These are phyloP conservation scores for Podosphaera fusca DNA, from an alignment of 2,329 filamentous ascomycete species.

Conservation along the genomic window DNA sequence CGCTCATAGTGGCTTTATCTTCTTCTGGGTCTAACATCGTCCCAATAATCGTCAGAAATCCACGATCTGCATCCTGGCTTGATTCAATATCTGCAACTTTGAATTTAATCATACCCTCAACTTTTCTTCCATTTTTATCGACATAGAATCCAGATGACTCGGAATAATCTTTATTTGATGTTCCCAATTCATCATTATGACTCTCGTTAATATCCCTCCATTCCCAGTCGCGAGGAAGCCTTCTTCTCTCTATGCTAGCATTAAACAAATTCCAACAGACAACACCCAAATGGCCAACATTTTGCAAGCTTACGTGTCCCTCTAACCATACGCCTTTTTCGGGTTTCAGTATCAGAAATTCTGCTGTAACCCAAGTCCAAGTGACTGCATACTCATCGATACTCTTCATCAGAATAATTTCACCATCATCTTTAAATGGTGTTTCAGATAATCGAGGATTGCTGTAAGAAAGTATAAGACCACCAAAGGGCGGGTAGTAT, in stretches of 20 bases:
- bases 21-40: conserved; percentile 54
- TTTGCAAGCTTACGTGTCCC: conserved; percentile 66
- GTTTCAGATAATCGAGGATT: conserved; percentile 42
- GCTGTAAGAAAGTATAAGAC: conserved; percentile 52
- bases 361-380: conserved; percentile 72
- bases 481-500: conserved; percentile 49
- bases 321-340: conserved; percentile 50
- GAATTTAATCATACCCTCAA: conserved; percentile 52
- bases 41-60: conserved; percentile 67
- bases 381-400: conserved; percentile 68
- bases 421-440: conserved; percentile 27
- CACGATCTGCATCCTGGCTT: conserved; percentile 48
- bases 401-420: conserved; percentile 25
- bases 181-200: conserved; percentile 16
- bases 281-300: conserved; percentile 69
- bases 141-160: conserved; percentile 47
- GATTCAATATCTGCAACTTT: conserved; percentile 70
- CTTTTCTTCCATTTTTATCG: conserved; percentile 42
- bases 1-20: conserved; percentile 34
- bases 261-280: conserved; percentile 86
- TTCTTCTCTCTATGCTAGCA: conserved; percentile 55
- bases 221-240: conserved; percentile 56
- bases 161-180: conserved; percentile 24
- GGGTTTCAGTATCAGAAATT: conserved; percentile 66
- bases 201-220: conserved; percentile 37